These are phyloP conservation scores for Apiospora sp. DNA, from an alignment of 2,329 filamentous ascomycete species.

Conservation along the genomic window DNA sequence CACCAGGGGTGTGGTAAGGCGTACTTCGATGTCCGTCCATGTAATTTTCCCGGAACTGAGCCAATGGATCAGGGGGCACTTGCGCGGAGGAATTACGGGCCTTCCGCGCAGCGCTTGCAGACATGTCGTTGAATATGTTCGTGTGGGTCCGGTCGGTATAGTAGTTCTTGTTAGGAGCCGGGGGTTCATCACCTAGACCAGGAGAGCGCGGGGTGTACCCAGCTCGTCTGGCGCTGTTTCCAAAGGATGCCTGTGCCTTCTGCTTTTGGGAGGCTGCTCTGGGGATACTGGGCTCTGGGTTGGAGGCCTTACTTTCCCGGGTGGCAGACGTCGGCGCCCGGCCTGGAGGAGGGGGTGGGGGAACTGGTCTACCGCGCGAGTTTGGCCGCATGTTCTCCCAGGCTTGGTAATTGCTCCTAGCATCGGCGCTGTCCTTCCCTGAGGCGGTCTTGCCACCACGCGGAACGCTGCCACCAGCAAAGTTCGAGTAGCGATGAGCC, in stretches of 20 bases:
- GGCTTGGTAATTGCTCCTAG: constrained; percentile 40
- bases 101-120: constrained; percentile 31
- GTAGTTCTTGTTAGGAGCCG: constrained; percentile 60
- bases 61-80: constrained; percentile 53
- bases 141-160: constrained; percentile 47
- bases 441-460: constrained; percentile 31
- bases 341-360: constrained; percentile 37
- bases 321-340: constrained; percentile 40
- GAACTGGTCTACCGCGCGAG: constrained; percentile 31
- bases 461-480: constrained; percentile 34
- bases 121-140: constrained; percentile 40
- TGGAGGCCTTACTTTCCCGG: constrained; percentile 37
- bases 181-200: constrained; percentile 59
- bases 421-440: constrained; percentile 38
- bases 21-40: constrained; percentile 62
- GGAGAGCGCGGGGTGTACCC: constrained; percentile 61
- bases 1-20: constrained; percentile 62
- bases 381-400: constrained; percentile 46
- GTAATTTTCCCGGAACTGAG: constrained; percentile 54
- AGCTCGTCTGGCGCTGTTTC: constrained; percentile 49
- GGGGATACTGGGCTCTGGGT: constrained; percentile 49
- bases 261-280: constrained; percentile 61
- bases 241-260: constrained; percentile 64
- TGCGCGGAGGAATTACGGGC: constrained; percentile 35
- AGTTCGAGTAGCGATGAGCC: constrained; percentile 52